Evolutionary conservation across 768 basidiomycete genomes (phyloP), one percentile per base, ranked within the genome.

Genomic region (Rubroboletus pulcherrimus): DNA sequence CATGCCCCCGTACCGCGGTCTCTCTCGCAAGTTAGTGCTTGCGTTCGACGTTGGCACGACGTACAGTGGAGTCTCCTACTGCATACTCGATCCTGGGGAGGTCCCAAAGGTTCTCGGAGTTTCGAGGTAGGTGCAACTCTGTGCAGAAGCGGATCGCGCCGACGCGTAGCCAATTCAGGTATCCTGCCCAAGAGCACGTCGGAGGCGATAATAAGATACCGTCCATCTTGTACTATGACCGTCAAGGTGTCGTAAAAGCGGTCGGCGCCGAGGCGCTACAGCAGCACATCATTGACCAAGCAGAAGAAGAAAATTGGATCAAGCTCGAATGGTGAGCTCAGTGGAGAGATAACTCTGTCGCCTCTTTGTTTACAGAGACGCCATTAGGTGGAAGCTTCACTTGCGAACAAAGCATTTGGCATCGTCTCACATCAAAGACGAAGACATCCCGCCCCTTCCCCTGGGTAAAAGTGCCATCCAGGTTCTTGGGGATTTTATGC

Each of bases 191-290:
- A 54, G 75, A 77, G n/a, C 67, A 73, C 5, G 66, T 73, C 19
- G 75, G 75, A 3, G 75, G 77, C 5, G 75, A 79, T 49, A 75
- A 71, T 24, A 82, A 80, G 54, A 78, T 81, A 40, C 80, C 78
- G 0, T 77, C 78, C 0, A 66, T 79, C 33, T 53, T 81, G 14
- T 77, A 77, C 54, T 82, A 81, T 55, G 79, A 80, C 54, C 53
- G 57, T 8, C 54, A 69, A 19, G 79, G 78, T 3, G 35, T 38
- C 0, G 66, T 75, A 4, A 71, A 63, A 35, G 81, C 79, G 0
- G 64, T 74, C 4, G 81, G 81, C 0, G 78, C 77, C 1, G 79
- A 79, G 54, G 73, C 79, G 0, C 21, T 60, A 11, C 65, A 72
- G 17, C 70, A 73, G 26, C 66, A 69, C 10, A 62, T 73, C 31